Evolutionary conservation across 176 grass and related monocot genomes (phyloP).

Genomic region (Eleusine coracana): DNA sequence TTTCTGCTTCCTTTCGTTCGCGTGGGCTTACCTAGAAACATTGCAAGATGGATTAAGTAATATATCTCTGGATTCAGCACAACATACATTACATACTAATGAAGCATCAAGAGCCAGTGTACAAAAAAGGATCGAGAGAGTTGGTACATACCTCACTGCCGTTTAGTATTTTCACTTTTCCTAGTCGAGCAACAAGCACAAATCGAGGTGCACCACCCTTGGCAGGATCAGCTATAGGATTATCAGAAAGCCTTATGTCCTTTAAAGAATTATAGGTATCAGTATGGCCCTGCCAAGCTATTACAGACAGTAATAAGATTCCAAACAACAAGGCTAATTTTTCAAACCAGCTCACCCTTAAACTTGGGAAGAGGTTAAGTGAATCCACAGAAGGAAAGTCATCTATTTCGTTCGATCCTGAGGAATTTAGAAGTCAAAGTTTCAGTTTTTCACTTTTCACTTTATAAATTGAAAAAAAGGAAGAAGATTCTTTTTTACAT

Average conservation of each 20-base stretch:
- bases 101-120: conserved; percentile 9
- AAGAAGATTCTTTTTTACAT: conserved; percentile 9
- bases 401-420: conserved; percentile 79
- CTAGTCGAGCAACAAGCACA: conserved; percentile 85
- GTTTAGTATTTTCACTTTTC: conserved; percentile 80
- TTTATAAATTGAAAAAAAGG: background rate
- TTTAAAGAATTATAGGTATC: conserved; percentile 56
- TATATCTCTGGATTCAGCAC: conserved; percentile 3
- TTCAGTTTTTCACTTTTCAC: background rate
- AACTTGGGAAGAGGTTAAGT: conserved; percentile 83
- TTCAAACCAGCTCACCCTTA: conserved; percentile 64
- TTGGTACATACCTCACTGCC: conserved; percentile 63
- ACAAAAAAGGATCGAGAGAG: background rate
- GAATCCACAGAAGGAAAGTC: conserved; percentile 84
- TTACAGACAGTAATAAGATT: conserved; percentile 26
- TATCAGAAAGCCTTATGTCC: conserved; percentile 94
- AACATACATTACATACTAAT: background rate
- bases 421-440: conserved; percentile 14
- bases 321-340: background rate
- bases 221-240: conserved; percentile 82
- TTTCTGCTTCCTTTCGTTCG: conserved; percentile 93
- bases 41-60: conserved; percentile 1
- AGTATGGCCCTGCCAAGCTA: conserved; percentile 8
- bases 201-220: conserved; percentile 79
- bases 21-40: conserved; percentile 70